A percentile compares a stretch with the other conserved stretches of the same genome.
These are phyloP conservation scores for Trichosporon sp. DNA, from an alignment of 1,284 basidiomycete species.

Conservation along the genomic window DNA sequence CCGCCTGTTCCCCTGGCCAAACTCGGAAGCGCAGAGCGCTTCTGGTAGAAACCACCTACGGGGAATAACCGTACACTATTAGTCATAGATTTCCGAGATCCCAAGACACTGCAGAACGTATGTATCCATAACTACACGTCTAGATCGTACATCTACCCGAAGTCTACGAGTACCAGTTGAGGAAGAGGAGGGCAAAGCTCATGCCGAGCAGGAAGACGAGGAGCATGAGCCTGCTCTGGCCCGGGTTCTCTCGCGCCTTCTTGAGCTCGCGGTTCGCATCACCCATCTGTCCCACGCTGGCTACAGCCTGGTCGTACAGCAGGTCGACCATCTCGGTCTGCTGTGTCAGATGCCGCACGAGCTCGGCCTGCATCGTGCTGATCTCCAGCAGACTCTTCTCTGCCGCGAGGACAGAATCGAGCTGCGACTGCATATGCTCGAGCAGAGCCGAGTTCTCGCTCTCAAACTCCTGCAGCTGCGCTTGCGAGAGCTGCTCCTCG, in stretches of 20 bases:
- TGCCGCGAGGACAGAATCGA: conserved; percentile 51
- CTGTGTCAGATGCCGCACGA: conserved; percentile 53
- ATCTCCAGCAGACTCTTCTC: conserved; percentile 55
- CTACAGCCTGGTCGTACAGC: conserved; percentile 54
- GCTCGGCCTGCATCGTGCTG: conserved; percentile 54
- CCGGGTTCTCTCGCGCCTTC: conserved; percentile 52
- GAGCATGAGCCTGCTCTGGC: conserved; percentile 52
- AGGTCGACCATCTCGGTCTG: conserved; percentile 54
- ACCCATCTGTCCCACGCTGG: conserved; percentile 51
- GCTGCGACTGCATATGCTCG: conserved; percentile 51
- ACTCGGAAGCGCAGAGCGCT: neutral
- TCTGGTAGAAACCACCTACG: neutral
- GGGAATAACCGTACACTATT: neutral
- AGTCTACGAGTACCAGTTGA: conserved; percentile 50
- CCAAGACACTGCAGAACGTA: neutral
- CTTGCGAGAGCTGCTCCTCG: conserved; percentile 38
- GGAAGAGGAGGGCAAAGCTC: conserved; percentile 52
- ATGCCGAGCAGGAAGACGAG: conserved; percentile 53
- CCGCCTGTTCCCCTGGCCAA: neutral
- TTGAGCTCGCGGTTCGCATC: conserved; percentile 54
- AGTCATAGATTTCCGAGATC: too few species aligned
- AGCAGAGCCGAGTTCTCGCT: conserved; percentile 53
- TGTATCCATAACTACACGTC: neutral
- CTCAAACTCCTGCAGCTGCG: conserved; percentile 55
- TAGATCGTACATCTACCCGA: neutral